These are phyloP conservation scores for Linaria vulgaris DNA, from an alignment of 257 asterid species.

Conservation along the genomic window DNA sequence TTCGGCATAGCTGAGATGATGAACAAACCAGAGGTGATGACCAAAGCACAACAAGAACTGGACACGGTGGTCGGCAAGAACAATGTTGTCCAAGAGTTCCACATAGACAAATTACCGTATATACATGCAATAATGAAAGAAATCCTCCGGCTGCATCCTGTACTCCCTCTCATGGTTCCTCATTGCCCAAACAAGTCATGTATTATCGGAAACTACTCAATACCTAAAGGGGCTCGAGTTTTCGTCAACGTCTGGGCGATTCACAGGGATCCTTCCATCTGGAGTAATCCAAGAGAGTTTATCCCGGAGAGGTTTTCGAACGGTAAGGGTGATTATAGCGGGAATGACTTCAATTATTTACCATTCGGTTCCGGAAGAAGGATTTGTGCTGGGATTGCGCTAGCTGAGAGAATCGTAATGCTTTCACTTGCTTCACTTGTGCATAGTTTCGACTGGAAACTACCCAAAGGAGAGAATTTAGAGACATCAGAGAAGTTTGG, in stretches of 20 bases:
- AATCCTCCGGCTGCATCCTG: constrained; percentile 55
- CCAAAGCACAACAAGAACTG: constrained; percentile 48
- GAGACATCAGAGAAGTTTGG: constrained; percentile 64
- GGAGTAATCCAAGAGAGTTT: constrained; percentile 53
- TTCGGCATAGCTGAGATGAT: constrained; percentile 67
- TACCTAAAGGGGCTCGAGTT: constrained; percentile 58
- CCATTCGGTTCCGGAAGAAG: constrained; percentile 79
- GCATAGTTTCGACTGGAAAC: constrained; percentile 60
- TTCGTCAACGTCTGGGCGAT: constrained; percentile 71
- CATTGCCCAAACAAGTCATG: constrained; percentile 61
- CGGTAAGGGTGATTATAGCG: constrained; percentile 46
- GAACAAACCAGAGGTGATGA: constrained; percentile 50
- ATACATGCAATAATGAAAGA: constrained; percentile 59
- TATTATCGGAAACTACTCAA: constrained; percentile 41
- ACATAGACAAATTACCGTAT: constrained; percentile 48
- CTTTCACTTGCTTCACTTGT: constrained; percentile 54
- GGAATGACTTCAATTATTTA: constrained; percentile 51
- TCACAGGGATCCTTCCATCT: constrained; percentile 51
- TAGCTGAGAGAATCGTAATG: constrained; percentile 72
- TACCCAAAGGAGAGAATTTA: constrained; percentile 36
- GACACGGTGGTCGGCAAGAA: constrained; percentile 47
- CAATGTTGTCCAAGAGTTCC: constrained; percentile 50
- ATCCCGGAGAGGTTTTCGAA: constrained; percentile 51
- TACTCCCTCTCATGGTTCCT: constrained; percentile 64
- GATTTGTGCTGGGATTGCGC: constrained; percentile 56